Base-by-base conservation (phyloP, 768 basidiomycete genomes). In the Collybia sordida region DNA sequence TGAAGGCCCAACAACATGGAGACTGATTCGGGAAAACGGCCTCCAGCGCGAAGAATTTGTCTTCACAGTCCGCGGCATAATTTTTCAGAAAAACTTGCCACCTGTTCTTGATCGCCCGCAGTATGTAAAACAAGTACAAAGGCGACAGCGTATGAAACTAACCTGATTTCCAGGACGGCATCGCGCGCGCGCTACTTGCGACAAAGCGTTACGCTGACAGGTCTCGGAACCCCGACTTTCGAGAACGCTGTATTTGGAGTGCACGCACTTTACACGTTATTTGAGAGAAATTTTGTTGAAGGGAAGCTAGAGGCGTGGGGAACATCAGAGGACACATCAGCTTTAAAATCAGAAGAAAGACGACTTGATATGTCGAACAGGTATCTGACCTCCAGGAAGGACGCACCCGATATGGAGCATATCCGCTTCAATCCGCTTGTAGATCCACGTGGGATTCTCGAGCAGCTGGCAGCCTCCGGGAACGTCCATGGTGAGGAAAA, bases 141-240 rank as follows among this genome's bases (percentile, higher is more conserved):
- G 37, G 18, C 24, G 24, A 17, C 11, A 15, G 19, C 4, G 25
- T 27, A 4, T 27, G 5, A 27, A 24, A 28, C 42, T 27, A 3
- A 43, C 7, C 9, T 25, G 18, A 27, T 9, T 12, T n/a, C 9
- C 42, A 43, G 42, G 24, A 17, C 24, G 25, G 28, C 42, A 18
- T 5, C 22, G 19, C 47, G 40, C 4, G 40, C 25, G 23, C 6
- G 31, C 28, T 51, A 43, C 18, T 37, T 51, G 34, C 22, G 25
- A 28, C 50, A 51, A 22, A 45, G 50, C 14, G 36, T 51, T 34
- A 45, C 22, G 18, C 25, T 51, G 21, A 51, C 50, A 7, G 50
- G 44, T 18, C 44, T 46, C 17, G 44, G 50, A n/a, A 45, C 50
- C 12, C 35, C 31, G 4, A 45, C 25, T n/a, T 46, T 51, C 19